Percentiles rank a stretch among this genome's conserved stretches.
phyloP scores from a whole-genome alignment of 768 basidiomycete species.

The Suillus alpinus region DNA sequence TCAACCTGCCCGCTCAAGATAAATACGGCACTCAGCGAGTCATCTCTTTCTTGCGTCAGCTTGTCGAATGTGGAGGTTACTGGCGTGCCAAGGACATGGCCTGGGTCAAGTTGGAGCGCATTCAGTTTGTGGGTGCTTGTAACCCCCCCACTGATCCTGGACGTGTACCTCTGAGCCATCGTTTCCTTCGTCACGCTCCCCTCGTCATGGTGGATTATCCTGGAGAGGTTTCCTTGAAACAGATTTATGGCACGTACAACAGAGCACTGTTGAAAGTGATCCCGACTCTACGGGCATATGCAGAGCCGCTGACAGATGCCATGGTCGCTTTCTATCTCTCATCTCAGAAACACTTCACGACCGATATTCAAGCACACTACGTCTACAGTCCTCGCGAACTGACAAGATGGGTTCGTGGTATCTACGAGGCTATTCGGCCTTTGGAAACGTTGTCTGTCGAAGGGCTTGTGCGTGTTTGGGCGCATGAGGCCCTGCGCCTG shows the following conservation, averaged over 20 bases:
- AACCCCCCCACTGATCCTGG: conserved; percentile 99
- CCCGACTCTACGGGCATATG: conserved; percentile 88
- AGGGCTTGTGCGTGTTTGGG: conserved; percentile 96
- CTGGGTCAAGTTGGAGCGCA: conserved; percentile 97
- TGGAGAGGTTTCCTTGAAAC: conserved; percentile 92
- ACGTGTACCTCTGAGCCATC: conserved; percentile 95
- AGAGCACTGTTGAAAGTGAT: conserved; percentile 94
- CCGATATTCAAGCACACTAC: conserved; percentile 97
- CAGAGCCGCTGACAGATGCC: conserved; percentile 92
- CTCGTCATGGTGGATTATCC: conserved; percentile 99
- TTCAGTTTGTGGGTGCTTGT: conserved; percentile 99
- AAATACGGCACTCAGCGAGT: conserved; percentile 98
- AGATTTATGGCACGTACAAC: conserved; percentile 98
- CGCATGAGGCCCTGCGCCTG: conserved; percentile 93
- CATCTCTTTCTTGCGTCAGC: conserved; percentile 96
- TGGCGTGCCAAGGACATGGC: conserved; percentile 94
- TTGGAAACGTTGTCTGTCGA: conserved; percentile 92
- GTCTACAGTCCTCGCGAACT: conserved; percentile 99
- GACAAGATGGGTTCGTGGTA: conserved; percentile 94
- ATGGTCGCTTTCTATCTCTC: conserved; percentile 96
- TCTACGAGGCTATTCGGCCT: conserved; percentile 95
- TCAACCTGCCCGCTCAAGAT: conserved; percentile 94
- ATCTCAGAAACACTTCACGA: conserved; percentile 92
- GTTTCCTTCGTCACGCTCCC: conserved; percentile 96
- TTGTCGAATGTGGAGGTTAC: conserved; percentile 92